These are phyloP conservation scores for Phyllosticta citrichinensis DNA, from an alignment of 2,329 filamentous ascomycete species.

Conservation along the genomic window DNA sequence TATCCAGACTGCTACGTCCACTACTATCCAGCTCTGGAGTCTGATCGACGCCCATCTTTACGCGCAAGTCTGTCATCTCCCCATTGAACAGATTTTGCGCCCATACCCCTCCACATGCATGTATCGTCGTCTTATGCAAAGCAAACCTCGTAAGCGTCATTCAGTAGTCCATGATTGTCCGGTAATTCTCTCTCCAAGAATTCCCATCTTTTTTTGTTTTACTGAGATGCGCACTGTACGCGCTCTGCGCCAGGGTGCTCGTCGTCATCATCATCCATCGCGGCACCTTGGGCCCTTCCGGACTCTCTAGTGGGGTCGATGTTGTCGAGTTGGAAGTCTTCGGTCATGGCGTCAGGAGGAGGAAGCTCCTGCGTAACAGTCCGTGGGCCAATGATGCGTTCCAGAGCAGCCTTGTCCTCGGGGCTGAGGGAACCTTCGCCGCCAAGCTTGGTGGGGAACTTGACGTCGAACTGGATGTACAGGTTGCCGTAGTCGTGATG, in stretches of 20 bases:
- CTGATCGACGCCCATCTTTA: background rate
- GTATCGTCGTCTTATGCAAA: slow-evolving; percentile 1
- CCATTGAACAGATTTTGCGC: slow-evolving; percentile 8
- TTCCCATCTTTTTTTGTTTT: slow-evolving; percentile 42
- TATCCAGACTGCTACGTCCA: background rate
- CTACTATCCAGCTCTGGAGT: slow-evolving; percentile 2
- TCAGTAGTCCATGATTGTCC: background rate
- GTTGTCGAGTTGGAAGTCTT: slow-evolving; percentile 79
- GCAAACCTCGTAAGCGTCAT: background rate
- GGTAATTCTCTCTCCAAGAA: background rate
- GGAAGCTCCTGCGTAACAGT: slow-evolving; percentile 51
- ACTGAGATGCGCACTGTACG: slow-evolving; percentile 82
- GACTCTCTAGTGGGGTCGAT: slow-evolving; percentile 58
- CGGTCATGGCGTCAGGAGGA: slow-evolving; percentile 79
- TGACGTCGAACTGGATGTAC: slow-evolving; percentile 95
- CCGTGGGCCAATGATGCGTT: slow-evolving; percentile 71
- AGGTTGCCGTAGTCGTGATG: slow-evolving; percentile 95
- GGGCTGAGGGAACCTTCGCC: slow-evolving; percentile 42
- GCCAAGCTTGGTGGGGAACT: slow-evolving; percentile 62
- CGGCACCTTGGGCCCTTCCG: slow-evolving; percentile 56
- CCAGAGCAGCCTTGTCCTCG: slow-evolving; percentile 66
- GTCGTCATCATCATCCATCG: slow-evolving; percentile 51
- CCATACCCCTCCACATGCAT: slow-evolving; percentile 2
- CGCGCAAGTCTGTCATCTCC: background rate
- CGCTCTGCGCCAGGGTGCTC: slow-evolving; percentile 59